These are phyloP conservation scores for Pseudogymnoascus sp. DNA, from an alignment of 2,329 filamentous ascomycete genomes.

Conservation along the genomic window DNA sequence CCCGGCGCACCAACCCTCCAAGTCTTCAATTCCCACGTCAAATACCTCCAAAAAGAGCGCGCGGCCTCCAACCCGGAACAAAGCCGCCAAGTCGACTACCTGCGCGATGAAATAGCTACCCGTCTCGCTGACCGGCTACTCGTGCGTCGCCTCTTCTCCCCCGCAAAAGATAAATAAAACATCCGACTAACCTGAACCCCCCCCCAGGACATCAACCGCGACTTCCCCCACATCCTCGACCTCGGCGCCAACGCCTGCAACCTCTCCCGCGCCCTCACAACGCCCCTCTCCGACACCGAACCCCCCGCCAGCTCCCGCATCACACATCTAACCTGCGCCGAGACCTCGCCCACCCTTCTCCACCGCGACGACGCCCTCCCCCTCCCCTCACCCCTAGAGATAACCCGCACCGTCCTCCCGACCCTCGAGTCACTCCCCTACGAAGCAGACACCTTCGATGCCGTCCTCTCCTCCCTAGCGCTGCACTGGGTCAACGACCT, in stretches of 20 bases:
- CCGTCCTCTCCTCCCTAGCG: constrained; percentile 79
- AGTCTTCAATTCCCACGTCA: constrained; percentile 82
- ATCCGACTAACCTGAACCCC: neutral
- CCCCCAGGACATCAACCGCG: constrained; percentile 76
- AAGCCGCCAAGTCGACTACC: constrained; percentile 78
- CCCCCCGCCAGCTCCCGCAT: constrained; percentile 65
- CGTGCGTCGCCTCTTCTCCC: constrained; percentile 35
- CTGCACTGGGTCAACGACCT: constrained; percentile 98
- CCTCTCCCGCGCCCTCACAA: constrained; percentile 71
- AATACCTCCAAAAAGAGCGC: constrained; percentile 87
- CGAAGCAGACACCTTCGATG: constrained; percentile 69
- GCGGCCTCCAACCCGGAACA: constrained; percentile 60
- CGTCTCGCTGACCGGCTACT: constrained; percentile 79
- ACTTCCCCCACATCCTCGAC: constrained; percentile 71
- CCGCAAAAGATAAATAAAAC: neutral
- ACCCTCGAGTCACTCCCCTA: constrained; percentile 71
- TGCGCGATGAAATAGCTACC: constrained; percentile 84
- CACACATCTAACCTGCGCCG: constrained; percentile 66
- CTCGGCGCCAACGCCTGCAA: constrained; percentile 96
- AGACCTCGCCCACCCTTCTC: constrained; percentile 69
- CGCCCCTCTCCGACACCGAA: constrained; percentile 46
- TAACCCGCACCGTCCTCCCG: constrained; percentile 66
- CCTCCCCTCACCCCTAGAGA: constrained; percentile 52
- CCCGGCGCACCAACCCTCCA: constrained; percentile 71
- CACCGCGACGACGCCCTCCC: constrained; percentile 67